These are phyloP conservation scores for Colletotrichum abscissum DNA, from an alignment of 2,329 filamentous ascomycete genomes.

Conservation along the genomic window DNA sequence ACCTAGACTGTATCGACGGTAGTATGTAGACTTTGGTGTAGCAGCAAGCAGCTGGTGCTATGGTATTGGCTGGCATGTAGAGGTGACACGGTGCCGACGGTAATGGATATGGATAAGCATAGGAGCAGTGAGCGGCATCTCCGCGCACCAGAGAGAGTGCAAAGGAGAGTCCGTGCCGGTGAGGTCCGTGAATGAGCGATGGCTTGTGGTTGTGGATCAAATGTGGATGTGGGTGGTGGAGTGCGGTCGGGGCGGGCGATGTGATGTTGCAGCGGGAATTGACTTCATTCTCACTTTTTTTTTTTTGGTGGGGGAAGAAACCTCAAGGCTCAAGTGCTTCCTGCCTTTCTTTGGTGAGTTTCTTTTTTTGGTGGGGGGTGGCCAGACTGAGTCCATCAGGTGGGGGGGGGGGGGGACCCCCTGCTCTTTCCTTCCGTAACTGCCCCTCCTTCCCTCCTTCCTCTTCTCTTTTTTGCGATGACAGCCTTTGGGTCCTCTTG, in stretches of 20 bases:
- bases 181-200: background rate
- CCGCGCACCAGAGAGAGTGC: background rate
- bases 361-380: background rate
- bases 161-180: conserved; percentile 10
- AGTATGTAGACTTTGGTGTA: background rate
- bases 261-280: conserved; percentile 16
- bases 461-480: conserved; percentile 4
- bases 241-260: conserved; percentile 4
- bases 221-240: background rate
- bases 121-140: conserved; percentile 18
- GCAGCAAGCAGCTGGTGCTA: background rate
- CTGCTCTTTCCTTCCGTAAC: background rate
- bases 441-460: background rate
- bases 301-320: background rate
- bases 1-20: no score
- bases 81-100: conserved; percentile 1
- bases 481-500: background rate
- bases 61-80: background rate
- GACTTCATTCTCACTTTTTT: conserved; percentile 11
- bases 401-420: background rate
- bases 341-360: background rate
- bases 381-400: conserved; percentile 5
- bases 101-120: conserved; percentile 3
- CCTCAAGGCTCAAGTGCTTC: background rate
- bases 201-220: background rate